A percentile compares a stretch with the other conserved stretches of the same genome.
Conservation (phyloP, 2,329 filamentous ascomycete genomes). For the Bisporella sp. region DNA sequence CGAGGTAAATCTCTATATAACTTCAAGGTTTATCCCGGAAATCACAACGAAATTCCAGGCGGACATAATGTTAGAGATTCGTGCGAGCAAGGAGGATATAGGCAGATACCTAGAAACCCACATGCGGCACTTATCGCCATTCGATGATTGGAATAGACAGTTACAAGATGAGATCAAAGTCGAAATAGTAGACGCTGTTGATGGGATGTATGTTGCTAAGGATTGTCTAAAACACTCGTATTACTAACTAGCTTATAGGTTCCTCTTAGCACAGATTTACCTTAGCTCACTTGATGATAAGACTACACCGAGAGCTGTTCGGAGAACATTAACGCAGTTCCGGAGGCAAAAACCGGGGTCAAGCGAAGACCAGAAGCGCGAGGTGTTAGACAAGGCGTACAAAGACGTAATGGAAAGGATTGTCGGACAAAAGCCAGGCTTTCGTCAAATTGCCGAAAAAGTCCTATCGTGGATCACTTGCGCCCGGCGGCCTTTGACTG, state of each 20-base stretch:
- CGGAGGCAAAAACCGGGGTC: too few relatives aligned
- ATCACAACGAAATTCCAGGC: conserved; percentile 17
- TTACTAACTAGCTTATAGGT: too few relatives aligned
- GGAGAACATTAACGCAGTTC: too few relatives aligned
- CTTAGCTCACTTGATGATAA: too few relatives aligned
- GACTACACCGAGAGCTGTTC: too few relatives aligned
- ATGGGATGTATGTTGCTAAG: conserved; percentile 25
- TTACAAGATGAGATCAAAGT: background rate
- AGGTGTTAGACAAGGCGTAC: conserved; percentile 29
- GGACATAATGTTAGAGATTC: conserved; percentile 21
- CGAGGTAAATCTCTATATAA: conserved; percentile 25
- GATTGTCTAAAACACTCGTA: too few relatives aligned
- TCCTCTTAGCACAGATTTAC: too few relatives aligned
- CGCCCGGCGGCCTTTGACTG: conserved; percentile 27
- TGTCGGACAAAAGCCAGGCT: conserved; percentile 24
- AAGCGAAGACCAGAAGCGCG: too few relatives aligned
- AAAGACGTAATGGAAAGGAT: conserved; percentile 35
- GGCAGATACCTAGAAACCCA: conserved; percentile 20
- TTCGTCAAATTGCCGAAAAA: conserved; percentile 22
- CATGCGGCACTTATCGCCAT: conserved; percentile 3
- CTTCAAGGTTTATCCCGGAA: conserved; percentile 24
- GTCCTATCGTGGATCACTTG: conserved; percentile 9
- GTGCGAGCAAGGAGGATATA: conserved; percentile 25
- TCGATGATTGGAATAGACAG: too few relatives aligned
- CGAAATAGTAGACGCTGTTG: conserved; percentile 15